phyloP scores from a whole-genome alignment of 108 stramenopile species.

The Nitzschia putrida region DNA sequence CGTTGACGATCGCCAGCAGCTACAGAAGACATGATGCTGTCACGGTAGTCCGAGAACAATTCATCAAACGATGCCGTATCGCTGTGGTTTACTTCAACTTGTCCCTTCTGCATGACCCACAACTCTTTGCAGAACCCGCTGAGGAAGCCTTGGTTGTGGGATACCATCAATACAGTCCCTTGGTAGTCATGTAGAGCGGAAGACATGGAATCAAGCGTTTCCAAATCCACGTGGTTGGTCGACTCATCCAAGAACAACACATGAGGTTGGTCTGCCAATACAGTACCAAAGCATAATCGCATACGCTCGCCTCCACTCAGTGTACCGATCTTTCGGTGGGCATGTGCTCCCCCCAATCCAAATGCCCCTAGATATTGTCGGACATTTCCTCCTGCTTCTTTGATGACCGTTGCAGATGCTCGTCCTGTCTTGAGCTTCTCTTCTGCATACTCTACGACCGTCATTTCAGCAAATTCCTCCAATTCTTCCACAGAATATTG shows the following conservation, averaged over 20 bases:
- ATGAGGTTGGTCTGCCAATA: constrained; percentile 73
- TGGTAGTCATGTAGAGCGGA: constrained; percentile 68
- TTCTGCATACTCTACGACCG: constrained; percentile 67
- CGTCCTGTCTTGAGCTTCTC: constrained; percentile 38
- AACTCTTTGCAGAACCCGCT: constrained; percentile 69
- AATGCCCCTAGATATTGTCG: constrained; percentile 88
- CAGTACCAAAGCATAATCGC: constrained; percentile 83
- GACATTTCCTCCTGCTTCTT: constrained; percentile 53
- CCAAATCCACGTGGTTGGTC: constrained; percentile 91
- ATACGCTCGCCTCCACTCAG: constrained; percentile 91
- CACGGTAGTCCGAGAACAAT: constrained; percentile 51
- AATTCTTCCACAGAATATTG: constrained; percentile 90
- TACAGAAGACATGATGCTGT: constrained; percentile 17
- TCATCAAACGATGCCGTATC: constrained; percentile 64
- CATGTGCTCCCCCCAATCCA: constrained; percentile 84
- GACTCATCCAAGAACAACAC: constrained; percentile 56
- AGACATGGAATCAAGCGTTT: constrained; percentile 87
- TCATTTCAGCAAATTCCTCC: constrained; percentile 71
- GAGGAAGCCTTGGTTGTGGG: constrained; percentile 85
- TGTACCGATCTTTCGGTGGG: constrained; percentile 64
- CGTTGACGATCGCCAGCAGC: constrained; percentile 15
- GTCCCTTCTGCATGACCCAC: constrained; percentile 72
- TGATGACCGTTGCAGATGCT: constrained; percentile 35
- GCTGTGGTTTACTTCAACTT: constrained; percentile 49
- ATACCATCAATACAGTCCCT: constrained; percentile 88